Conservation (phyloP, 352 stramenopile genomes). For the Globisporangium rhizosaccharum region DNA sequence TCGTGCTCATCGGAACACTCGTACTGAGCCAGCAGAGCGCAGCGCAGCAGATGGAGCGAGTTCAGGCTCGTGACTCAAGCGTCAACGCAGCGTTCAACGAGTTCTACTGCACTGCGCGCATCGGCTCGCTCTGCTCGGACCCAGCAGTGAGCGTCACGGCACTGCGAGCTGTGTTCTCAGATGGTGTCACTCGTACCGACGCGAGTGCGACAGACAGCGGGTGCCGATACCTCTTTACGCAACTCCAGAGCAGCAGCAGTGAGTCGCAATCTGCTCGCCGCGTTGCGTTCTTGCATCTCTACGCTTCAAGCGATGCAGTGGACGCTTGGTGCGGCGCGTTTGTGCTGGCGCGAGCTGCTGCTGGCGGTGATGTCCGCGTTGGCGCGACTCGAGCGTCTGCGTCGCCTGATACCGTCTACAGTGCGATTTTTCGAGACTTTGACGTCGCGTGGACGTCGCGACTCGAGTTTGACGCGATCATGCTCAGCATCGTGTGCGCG, state of each 20-base stretch:
- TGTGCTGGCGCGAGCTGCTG: background rate
- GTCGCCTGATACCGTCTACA: background rate
- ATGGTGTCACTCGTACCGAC: background rate
- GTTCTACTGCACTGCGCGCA: conserved; percentile 7
- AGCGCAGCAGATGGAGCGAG: background rate
- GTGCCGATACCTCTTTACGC: background rate
- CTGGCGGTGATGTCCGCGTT: too few species aligned
- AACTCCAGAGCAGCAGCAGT: background rate
- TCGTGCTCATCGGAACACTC: background rate
- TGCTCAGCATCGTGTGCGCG: conserved; percentile 1
- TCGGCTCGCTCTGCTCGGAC: background rate
- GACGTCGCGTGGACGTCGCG: conserved; percentile 2
- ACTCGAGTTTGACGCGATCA: conserved; percentile 8
- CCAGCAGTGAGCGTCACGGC: background rate
- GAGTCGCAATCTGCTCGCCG: background rate
- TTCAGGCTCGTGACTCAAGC: background rate
- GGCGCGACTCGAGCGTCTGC: background rate
- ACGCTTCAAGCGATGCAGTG: conserved; percentile 1
- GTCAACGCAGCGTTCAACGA: background rate
- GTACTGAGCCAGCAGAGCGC: background rate
- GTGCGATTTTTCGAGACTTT: conserved; percentile 1
- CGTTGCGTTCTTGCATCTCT: conserved; percentile 1
- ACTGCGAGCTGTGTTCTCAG: conserved; percentile 1
- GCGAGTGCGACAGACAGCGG: background rate
- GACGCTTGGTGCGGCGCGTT: conserved; percentile 9